Percentiles rank a stretch among this genome's conserved stretches.
These are phyloP conservation scores for Neofusicoccum umdonicola DNA, from an alignment of 2,329 filamentous ascomycete genomes.

Conservation along the genomic window DNA sequence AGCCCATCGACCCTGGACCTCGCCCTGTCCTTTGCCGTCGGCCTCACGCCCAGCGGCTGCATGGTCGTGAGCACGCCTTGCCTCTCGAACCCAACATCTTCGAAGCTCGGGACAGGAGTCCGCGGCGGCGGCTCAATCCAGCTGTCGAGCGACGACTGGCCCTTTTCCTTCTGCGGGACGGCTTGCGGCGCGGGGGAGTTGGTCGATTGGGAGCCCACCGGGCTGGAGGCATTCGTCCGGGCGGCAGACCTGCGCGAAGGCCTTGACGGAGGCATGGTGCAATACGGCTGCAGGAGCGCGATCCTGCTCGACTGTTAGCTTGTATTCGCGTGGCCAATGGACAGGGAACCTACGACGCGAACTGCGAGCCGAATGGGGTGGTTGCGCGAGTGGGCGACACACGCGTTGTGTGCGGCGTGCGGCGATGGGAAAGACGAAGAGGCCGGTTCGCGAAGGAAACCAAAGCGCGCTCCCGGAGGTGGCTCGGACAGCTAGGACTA, in stretches of 20 bases:
- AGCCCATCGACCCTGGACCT: constrained; percentile 48
- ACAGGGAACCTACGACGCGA: constrained; percentile 12
- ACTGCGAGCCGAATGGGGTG: constrained; percentile 14
- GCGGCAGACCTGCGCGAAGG: constrained; percentile 33
- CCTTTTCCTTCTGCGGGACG: constrained; percentile 31
- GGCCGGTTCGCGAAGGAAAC: constrained; percentile 17
- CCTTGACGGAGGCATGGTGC: constrained; percentile 33
- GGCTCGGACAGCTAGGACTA: constrained; percentile 8
- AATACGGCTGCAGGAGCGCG: constrained; percentile 16
- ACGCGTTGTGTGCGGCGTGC: constrained; percentile 15
- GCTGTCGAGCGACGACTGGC: constrained; percentile 39
- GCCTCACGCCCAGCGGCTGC: constrained; percentile 74
- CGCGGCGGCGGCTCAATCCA: constrained; percentile 60
- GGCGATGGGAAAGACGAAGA: constrained; percentile 6
- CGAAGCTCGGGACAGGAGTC: constrained; percentile 64
- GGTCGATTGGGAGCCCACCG: constrained; percentile 19
- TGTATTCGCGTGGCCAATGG: not conserved
- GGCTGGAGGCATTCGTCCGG: constrained; percentile 16
- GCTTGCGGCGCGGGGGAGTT: constrained; percentile 28
- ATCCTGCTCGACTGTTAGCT: constrained; percentile 16
- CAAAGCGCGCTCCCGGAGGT: constrained; percentile 7
- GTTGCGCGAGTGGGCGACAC: constrained; percentile 14
- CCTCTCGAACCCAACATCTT: constrained; percentile 71
- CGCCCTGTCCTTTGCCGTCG: constrained; percentile 60
- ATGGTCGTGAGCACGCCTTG: constrained; percentile 79